Base-by-base conservation (phyloP, 2,329 filamentous ascomycete genomes). In the Alternaria arborescens region DNA sequence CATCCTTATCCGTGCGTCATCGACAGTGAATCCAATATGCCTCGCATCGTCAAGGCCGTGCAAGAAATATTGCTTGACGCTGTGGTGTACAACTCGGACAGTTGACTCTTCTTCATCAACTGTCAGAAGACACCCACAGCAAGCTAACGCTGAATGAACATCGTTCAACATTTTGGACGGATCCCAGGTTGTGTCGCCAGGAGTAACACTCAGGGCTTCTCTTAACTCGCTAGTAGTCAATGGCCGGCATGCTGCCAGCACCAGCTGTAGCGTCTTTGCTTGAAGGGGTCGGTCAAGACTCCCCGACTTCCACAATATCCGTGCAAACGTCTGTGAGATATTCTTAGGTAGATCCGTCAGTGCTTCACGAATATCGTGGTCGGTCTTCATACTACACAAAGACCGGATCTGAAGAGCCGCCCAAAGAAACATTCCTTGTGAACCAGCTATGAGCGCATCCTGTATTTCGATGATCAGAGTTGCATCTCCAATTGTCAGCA, bases 121-220 rank as follows among this genome's bases (percentile, higher is more conserved):
- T 18, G 20, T 34, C 20, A 73, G 46, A 54, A 73, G 58, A 40
- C 69, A 71, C 43, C 71, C 69, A n/a, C 70, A 72, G 55, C 62
- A 67, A 32, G 60, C 52, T 42, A 72, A 28, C 38, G 66, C 61
- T 5, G 60, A 62, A 8, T 69, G 34, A 8, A 68, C 50, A 18
- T 71, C 42, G 20, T 71, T 66, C 16, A 71, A n/a, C 6, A 66
- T 8, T 16, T 34, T 65, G 2, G 68, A 61, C 8, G 64, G 44
- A 47, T 64, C 47, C 64, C 62, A 71, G 1, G 12, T 48, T 5
- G 61, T 43, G 46, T 79, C 62, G 1, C 79, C 78, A 6, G 75
- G 72, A 2, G 60, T 57, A 0, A 83, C 77, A 14, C 79, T 80
- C 0, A 81, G 51, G 5, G 79, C 78, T 69, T 82, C 80, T 18